These are phyloP conservation scores for Mycena venus DNA, from an alignment of 768 basidiomycete species.

Conservation along the genomic window DNA sequence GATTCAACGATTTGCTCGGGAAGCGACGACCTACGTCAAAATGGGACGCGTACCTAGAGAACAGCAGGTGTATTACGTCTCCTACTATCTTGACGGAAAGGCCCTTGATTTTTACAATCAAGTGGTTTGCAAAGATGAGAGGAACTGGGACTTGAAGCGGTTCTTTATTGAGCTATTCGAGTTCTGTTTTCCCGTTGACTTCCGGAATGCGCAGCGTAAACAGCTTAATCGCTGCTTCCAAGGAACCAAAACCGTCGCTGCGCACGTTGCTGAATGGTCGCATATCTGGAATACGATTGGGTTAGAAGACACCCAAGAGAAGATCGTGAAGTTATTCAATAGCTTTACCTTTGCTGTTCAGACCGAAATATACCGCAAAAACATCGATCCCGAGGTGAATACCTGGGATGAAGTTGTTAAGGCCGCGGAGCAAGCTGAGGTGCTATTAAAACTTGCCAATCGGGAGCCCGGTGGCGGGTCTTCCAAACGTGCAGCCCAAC, in stretches of 20 bases:
- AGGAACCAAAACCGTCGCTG: slow-evolving; percentile 20
- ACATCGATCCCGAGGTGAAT: slow-evolving; percentile 27
- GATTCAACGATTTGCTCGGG: neutral
- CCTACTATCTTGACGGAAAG: slow-evolving; percentile 42
- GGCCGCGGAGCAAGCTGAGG: neutral
- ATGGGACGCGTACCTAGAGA: slow-evolving; percentile 14
- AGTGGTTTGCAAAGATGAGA: neutral
- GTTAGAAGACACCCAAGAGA: slow-evolving; percentile 26
- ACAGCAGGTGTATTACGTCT: slow-evolving; percentile 34
- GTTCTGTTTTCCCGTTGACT: slow-evolving; percentile 49
- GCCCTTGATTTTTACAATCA: slow-evolving; percentile 34
- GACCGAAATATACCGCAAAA: neutral
- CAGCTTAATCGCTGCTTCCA: neutral
- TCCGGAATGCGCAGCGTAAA: neutral
- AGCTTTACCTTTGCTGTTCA: slow-evolving; percentile 35
- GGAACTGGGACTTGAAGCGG: neutral
- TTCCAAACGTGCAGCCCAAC: no score
- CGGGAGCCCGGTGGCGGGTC: no score
- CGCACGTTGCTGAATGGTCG: no score
- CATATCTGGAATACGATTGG: no score
- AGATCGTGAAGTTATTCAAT: slow-evolving; percentile 40
- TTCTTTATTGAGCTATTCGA: neutral
- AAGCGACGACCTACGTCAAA: neutral
- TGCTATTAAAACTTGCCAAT: no score
- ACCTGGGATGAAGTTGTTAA: slow-evolving; percentile 22